phyloP scores from a whole-genome alignment of 768 basidiomycete genomes.

The Vararia minispora region DNA sequence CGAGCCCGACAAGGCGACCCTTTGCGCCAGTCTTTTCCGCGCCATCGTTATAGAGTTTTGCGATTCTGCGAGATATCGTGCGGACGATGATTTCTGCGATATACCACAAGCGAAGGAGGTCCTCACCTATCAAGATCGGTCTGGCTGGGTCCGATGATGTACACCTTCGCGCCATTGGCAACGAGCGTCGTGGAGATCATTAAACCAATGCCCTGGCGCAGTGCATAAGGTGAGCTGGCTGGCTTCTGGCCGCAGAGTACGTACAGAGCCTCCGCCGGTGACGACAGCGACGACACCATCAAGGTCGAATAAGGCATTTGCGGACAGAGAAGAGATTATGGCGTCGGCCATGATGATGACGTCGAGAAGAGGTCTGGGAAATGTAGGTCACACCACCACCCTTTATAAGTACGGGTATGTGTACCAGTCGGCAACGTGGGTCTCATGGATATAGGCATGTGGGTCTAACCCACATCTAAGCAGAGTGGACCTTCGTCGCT shows the following conservation, averaged over 20 bases:
- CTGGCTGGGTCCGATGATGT: constrained; percentile 34
- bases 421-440: too few species aligned
- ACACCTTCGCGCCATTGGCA: constrained; percentile 38
- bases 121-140: constrained; percentile 28
- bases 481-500: too few species aligned
- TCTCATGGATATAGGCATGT: too few species aligned
- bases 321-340: constrained; percentile 24
- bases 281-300: constrained; percentile 34
- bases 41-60: constrained; percentile 27
- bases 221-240: neutral
- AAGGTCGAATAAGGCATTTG: constrained; percentile 30
- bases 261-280: constrained; percentile 32
- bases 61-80: constrained; percentile 16
- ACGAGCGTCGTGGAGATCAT: constrained; percentile 37
- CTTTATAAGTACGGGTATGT: too few species aligned
- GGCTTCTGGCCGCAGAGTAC: constrained; percentile 11
- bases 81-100: neutral
- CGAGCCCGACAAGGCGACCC: constrained; percentile 29
- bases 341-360: constrained; percentile 17
- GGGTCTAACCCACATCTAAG: too few species aligned
- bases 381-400: too few species aligned
- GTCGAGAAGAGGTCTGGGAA: too few species aligned
- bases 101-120: neutral
- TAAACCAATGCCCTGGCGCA: constrained; percentile 32
- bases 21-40: constrained; percentile 17